These are phyloP conservation scores for Silene coronaria DNA, from an alignment of 179 eudicot genomes.

Conservation along the genomic window DNA sequence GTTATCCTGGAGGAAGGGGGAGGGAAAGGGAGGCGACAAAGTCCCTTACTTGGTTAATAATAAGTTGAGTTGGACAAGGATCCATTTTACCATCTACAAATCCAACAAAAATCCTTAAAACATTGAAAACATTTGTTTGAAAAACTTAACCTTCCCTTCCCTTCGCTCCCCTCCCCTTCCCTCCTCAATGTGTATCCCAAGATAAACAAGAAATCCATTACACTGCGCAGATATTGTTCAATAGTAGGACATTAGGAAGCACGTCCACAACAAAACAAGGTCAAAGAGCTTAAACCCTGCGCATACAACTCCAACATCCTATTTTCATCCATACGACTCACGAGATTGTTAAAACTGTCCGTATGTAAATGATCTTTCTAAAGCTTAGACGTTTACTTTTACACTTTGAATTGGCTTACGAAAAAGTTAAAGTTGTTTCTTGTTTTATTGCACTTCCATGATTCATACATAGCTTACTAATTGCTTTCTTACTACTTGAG, in stretches of 20 bases:
- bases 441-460: background rate
- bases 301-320: background rate
- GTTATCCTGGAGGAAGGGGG: too few species aligned
- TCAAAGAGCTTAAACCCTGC: background rate
- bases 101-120: too few species aligned
- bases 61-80: too few species aligned
- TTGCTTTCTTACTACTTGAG: background rate
- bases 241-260: background rate
- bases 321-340: background rate
- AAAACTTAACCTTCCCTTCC: too few species aligned
- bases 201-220: background rate
- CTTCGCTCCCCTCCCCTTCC: too few species aligned
- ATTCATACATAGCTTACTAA: too few species aligned
- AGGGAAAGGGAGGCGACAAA: too few species aligned
- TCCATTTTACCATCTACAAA: too few species aligned
- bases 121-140: too few species aligned
- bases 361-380: background rate
- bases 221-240: background rate
- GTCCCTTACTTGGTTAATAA: too few species aligned
- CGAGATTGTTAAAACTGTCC: background rate
- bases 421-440: background rate
- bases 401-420: background rate
- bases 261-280: background rate
- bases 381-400: background rate
- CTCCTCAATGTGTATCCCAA: too few species aligned